Base-by-base conservation (phyloP, 495 filamentous ascomycete species). In the Penicillium cinerascens region DNA sequence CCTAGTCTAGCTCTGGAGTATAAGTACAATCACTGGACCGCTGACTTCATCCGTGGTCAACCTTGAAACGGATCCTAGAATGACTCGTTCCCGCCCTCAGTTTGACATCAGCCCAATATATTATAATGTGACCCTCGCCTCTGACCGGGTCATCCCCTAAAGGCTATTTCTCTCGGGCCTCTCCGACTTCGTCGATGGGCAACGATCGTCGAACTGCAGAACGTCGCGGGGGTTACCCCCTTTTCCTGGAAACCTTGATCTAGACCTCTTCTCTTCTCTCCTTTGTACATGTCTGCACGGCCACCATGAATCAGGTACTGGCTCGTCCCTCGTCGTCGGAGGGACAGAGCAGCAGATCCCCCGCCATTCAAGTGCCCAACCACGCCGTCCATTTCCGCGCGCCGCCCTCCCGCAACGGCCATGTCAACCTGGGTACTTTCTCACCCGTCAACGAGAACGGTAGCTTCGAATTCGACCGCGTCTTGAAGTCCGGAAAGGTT, bases 401-500 rank as follows among this genome's bases (percentile, higher is more conserved):
- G 21, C 42, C 55, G 11, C 54, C 54, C 22, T 53, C 62, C 58
- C 68, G 76, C 65, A 81, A 64, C 41, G 75, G 76, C 26, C 76
- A 82, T 61, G 66, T 87, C 41, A 81, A 77, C 52, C 63, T 83
- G 11, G 83, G 97, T 50, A 79, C 81, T 9, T 83, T 84, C 60
- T 87, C 84, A 15, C 89, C 90, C 6, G 89, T 97, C 52, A 93
- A 96, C 60, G 88, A 96, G 68, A 91, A 97, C 64, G 93, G 93
- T 33, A 90, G 88, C 64, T 98, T 95, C 67, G 91, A 90, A 59
- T 93, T 95, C 62, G 93, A 98, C 65, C 84, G 91, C 15, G 89
- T 97, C 37, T 71, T 97, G 61, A 96, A 96, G 71, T 83, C 84
- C 43, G 92, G 92, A 18, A 86, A 83, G 60, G 85, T 96, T 36